phyloP scores from a whole-genome alignment of 805 yeast genomes.

The Ogataea philodendri region DNA sequence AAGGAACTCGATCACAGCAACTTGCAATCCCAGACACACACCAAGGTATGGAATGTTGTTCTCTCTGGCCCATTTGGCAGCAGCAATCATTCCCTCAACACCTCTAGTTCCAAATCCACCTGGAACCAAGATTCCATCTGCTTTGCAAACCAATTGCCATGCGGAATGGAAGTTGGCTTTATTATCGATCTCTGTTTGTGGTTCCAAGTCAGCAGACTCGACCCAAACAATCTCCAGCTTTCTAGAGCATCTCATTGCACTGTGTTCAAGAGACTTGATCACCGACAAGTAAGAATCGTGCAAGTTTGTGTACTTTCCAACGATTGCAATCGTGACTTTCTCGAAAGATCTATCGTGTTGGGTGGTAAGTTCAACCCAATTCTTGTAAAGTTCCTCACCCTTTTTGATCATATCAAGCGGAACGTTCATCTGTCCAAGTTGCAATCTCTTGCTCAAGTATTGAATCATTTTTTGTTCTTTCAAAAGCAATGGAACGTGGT shows the following conservation, averaged over 20 bases:
- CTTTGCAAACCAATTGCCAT: constrained; percentile 89
- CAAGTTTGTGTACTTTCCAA: constrained; percentile 94
- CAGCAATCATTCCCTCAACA: constrained; percentile 96
- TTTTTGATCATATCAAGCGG: constrained; percentile 50
- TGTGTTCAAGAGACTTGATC: constrained; percentile 91
- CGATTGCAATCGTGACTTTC: constrained; percentile 90
- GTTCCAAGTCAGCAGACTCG: constrained; percentile 88
- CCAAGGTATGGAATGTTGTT: constrained; percentile 92
- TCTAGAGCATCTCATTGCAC: constrained; percentile 86
- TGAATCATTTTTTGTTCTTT: constrained; percentile 82
- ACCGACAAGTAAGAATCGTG: constrained; percentile 95
- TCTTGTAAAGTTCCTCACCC: constrained; percentile 67
- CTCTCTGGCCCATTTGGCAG: constrained; percentile 98
- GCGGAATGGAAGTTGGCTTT: constrained; percentile 88
- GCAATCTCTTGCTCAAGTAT: constrained; percentile 66
- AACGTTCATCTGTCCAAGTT: constrained; percentile 48
- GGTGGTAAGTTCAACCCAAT: constrained; percentile 79
- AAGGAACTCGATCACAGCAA: constrained; percentile 92
- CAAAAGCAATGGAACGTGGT: constrained; percentile 92
- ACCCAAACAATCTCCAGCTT: constrained; percentile 92
- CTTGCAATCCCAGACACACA: constrained; percentile 95
- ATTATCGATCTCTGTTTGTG: constrained; percentile 56
- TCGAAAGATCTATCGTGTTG: constrained; percentile 81
- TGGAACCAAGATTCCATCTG: constrained; percentile 96
- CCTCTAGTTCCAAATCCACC: constrained; percentile 99